Evolutionary conservation across 768 basidiomycete species (phyloP).

Genomic region (Termitomyces bulborhizus): DNA sequence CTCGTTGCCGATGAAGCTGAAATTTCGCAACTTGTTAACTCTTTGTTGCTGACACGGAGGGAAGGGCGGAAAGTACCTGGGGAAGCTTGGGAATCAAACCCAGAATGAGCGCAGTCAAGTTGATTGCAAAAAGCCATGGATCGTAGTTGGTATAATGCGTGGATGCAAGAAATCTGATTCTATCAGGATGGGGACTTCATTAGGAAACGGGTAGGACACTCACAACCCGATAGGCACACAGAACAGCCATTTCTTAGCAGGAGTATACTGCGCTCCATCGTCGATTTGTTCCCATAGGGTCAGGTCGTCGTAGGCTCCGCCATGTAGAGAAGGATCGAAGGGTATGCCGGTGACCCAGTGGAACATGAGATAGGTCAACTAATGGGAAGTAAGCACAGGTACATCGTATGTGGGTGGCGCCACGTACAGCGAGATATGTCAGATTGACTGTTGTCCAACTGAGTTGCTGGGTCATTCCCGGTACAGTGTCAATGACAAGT

Average conservation of each 20-base stretch:
- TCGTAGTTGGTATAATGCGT: slow-evolving; percentile 99
- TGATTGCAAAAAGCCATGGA: slow-evolving; percentile 88
- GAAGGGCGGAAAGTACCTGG: slow-evolving; percentile 45
- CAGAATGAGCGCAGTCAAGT: slow-evolving; percentile 71
- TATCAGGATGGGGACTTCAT: slow-evolving; percentile 9
- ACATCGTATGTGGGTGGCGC: neutral
- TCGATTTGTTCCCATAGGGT: slow-evolving; percentile 99
- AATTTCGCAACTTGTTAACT: slow-evolving; percentile 7
- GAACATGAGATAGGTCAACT: slow-evolving; percentile 98
- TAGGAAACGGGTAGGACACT: slow-evolving; percentile 23
- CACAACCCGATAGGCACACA: slow-evolving; percentile 86
- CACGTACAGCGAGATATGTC: slow-evolving; percentile 80
- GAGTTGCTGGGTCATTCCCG: slow-evolving; percentile 88
- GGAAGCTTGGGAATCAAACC: slow-evolving; percentile 96
- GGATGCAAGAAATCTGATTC: slow-evolving; percentile 81
- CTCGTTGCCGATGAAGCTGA: slow-evolving; percentile 77
- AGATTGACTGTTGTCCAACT: slow-evolving; percentile 96
- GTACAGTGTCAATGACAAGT: slow-evolving; percentile 88
- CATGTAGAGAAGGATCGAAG: slow-evolving; percentile 81
- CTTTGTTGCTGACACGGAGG: neutral
- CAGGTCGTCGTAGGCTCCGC: slow-evolving; percentile 94
- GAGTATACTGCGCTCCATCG: slow-evolving; percentile 96
- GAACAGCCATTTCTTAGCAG: slow-evolving; percentile 95
- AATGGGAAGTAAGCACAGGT: slow-evolving; percentile 4
- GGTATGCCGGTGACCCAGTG: slow-evolving; percentile 98